Conservation (phyloP, 2,329 filamentous ascomycete genomes). For the Daldinia sp. region DNA sequence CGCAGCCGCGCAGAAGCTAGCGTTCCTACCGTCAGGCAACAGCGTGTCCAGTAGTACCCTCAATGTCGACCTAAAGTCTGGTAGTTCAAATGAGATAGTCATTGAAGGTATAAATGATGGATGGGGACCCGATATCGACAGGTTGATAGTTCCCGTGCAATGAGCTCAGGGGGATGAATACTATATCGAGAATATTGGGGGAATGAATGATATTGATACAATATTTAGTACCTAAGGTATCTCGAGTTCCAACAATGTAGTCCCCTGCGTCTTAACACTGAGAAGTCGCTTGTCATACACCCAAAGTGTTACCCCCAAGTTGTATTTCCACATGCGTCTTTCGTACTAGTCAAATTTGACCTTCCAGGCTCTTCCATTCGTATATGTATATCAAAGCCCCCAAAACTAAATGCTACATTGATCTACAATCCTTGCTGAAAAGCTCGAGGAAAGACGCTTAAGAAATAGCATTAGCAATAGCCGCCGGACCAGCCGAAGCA, state of each 20-base stretch:
- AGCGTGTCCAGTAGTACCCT: constrained; percentile 61
- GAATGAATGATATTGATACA: constrained; percentile 3
- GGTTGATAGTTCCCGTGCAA: constrained; percentile 62
- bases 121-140: constrained; percentile 64
- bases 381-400: constrained; percentile 32
- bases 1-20: constrained; percentile 58
- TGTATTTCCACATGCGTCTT: not conserved
- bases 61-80: constrained; percentile 61
- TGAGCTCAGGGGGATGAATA: not conserved
- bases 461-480: constrained; percentile 39
- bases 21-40: constrained; percentile 66
- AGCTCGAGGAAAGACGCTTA: constrained; percentile 31
- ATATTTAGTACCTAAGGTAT: constrained; percentile 5
- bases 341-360: constrained; percentile 16
- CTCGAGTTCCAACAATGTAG: not conserved
- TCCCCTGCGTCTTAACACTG: not conserved
- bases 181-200: not conserved
- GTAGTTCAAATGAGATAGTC: constrained; percentile 61
- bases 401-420: constrained; percentile 26
- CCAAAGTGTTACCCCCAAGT: not conserved
- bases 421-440: constrained; percentile 18
- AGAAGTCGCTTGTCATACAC: not conserved
- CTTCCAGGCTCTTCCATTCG: constrained; percentile 28
- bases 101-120: constrained; percentile 56
- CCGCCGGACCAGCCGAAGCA: constrained; percentile 44